Evolutionary conservation across 2,329 filamentous ascomycete genomes (phyloP), one percentile per base, ranked within the genome.

Genomic region (Nigrospora sphaerica): DNA sequence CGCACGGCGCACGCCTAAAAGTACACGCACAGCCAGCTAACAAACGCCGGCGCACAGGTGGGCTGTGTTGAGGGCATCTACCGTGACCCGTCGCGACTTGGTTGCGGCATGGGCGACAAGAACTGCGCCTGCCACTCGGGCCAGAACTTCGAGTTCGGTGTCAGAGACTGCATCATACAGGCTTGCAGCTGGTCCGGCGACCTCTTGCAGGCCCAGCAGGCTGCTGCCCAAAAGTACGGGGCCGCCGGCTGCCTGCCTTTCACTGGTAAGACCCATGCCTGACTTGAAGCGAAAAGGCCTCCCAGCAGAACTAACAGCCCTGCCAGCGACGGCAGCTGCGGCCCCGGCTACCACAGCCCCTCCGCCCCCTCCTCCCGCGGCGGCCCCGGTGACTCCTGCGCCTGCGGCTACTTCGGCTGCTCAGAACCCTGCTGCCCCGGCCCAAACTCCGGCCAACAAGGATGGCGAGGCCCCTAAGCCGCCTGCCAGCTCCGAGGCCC

Each of bases 91-190:
- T 38, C 38, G 28, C 34, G 23, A 14, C 31, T 49, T 11, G 38
- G 36, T 28, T 49, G 48, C 39, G 32, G 32, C 28, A 6, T 16
- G 10, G 39, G 42, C 18, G 48, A 49, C 42, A 42, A 38, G 17
- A 34, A 41, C 28, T 49, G 48, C 33, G 45, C 40, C 28, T 49
- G 48, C 34, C 37, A 39, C 6, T 37, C 41, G 5, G 37, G 34
- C 13, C 16, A 37, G 13, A 38, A 46, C 37, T 42, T 49, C 40
- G 33, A 14, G 34, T 46, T 44, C 18, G 48, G 39, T 17, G 42
- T 49, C 23, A 31, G 48, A 12, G 48, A 49, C 19, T 49, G 48
- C 45, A 49, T 49, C 38, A 47, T 37, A 2, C 48, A 49, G 32
- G 48, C 48, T 12, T 49, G 48, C 12, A n/a, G n/a, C 7, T 14